phyloP scores from a whole-genome alignment of 352 stramenopile species.

The Phytophthora melonis region DNA sequence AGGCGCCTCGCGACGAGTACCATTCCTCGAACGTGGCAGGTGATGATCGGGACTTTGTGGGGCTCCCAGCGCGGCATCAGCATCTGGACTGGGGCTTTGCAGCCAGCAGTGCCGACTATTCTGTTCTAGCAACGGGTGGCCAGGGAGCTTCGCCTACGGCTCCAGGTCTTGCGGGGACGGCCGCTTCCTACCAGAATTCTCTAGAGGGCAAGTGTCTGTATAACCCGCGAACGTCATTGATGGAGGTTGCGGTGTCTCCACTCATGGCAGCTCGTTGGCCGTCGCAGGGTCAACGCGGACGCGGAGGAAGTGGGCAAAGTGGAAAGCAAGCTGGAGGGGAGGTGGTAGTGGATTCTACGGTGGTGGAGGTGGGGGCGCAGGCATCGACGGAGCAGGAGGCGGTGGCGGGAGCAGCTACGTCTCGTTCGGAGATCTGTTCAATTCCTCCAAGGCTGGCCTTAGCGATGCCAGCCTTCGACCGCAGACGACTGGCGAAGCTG shows the following conservation, averaged over 20 bases:
- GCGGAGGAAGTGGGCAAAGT: constrained; percentile 74
- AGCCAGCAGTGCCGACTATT: constrained; percentile 56
- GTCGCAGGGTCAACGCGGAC: constrained; percentile 44
- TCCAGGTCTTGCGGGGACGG: constrained; percentile 48
- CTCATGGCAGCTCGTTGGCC: constrained; percentile 41
- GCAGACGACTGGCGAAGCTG: constrained; percentile 31
- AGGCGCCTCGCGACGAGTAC: constrained; percentile 59
- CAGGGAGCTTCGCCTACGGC: constrained; percentile 36
- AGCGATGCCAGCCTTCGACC: constrained; percentile 27
- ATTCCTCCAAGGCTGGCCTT: constrained; percentile 15
- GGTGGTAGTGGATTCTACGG: constrained; percentile 81
- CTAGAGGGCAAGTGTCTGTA: constrained; percentile 52
- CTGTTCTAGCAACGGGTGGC: constrained; percentile 61
- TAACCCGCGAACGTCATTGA: constrained; percentile 36
- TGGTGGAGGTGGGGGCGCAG: constrained; percentile 71
- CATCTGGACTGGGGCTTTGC: constrained; percentile 69
- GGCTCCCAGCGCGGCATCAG: constrained; percentile 51
- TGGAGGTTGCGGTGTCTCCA: constrained; percentile 42
- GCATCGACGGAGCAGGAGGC: constrained; percentile 66
- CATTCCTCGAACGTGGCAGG: constrained; percentile 61
- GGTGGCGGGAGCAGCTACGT: constrained; percentile 75
- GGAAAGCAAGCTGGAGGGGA: constrained; percentile 80
- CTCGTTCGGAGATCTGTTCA: constrained; percentile 30
- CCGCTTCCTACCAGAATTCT: constrained; percentile 57
- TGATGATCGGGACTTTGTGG: constrained; percentile 54